A percentile compares a stretch with the other conserved stretches of the same genome.
Conservation (phyloP, 768 basidiomycete species). For the Lentinula guzmanii region DNA sequence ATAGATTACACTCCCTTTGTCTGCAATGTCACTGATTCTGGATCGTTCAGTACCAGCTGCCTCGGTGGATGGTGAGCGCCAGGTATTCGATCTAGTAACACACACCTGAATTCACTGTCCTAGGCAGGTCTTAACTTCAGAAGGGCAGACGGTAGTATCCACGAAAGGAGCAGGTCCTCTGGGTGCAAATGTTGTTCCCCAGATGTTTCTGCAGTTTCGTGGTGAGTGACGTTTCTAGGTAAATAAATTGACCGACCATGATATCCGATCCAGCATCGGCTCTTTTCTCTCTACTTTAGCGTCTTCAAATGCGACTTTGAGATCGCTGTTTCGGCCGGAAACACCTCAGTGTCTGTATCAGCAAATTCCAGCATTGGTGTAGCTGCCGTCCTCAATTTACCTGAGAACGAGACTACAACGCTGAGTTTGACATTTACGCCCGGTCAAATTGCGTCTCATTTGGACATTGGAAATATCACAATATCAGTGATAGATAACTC, state of each 20-base stretch:
- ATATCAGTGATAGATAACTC: conserved; percentile 30
- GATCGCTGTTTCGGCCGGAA: conserved; percentile 40
- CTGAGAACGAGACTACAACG: conserved; percentile 31
- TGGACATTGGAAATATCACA: conserved; percentile 32
- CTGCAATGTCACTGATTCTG: conserved; percentile 24
- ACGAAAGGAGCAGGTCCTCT: conserved; percentile 38
- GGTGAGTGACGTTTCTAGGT: conserved; percentile 25
- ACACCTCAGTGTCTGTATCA: conserved; percentile 20
- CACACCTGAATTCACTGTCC: not conserved
- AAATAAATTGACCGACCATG: not conserved
- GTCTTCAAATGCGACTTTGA: conserved; percentile 48
- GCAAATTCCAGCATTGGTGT: conserved; percentile 37
- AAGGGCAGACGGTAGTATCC: conserved; percentile 20
- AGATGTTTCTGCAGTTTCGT: conserved; percentile 51
- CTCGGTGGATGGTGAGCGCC: conserved; percentile 38
- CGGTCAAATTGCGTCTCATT: conserved; percentile 17
- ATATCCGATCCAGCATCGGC: conserved; percentile 28
- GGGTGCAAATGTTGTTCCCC: conserved; percentile 41
- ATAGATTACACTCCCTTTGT: conserved; percentile 44
- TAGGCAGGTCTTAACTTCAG: conserved; percentile 22
- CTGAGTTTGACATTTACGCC: conserved; percentile 35
- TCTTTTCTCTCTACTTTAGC: conserved; percentile 35
- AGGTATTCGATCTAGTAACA: not conserved
- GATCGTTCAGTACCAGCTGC: conserved; percentile 23
- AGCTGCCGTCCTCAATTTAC: conserved; percentile 33